Percentiles rank a stretch among this genome's conserved stretches.
Evolutionary conservation across 345 rosid species (phyloP).

Genomic region (Euphorbia lathyris): DNA sequence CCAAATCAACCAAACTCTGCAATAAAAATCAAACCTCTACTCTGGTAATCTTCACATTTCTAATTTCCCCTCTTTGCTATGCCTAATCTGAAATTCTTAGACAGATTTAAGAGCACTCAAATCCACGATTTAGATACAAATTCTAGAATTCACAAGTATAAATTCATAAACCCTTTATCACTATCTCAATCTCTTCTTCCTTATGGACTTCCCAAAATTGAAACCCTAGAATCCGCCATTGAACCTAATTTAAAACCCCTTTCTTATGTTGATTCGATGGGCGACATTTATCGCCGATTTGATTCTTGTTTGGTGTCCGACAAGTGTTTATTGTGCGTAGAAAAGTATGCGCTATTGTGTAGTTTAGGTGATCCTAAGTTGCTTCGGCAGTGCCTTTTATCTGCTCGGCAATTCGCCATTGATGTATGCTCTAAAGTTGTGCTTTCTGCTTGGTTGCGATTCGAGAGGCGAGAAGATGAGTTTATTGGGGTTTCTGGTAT

Average conservation of each 20-base stretch:
- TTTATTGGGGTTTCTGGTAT: constrained; percentile 49
- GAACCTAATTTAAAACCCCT: constrained; percentile 67
- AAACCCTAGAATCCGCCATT: constrained; percentile 69
- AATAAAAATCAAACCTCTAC: constrained; percentile 10
- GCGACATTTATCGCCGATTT: constrained; percentile 60
- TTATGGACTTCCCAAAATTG: constrained; percentile 61
- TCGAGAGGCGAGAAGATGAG: constrained; percentile 75
- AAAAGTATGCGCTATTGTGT: constrained; percentile 60
- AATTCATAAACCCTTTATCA: constrained; percentile 37
- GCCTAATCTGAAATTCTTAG: constrained; percentile 53
- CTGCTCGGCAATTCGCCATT: constrained; percentile 58
- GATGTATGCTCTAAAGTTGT: constrained; percentile 76
- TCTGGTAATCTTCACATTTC: neutral
- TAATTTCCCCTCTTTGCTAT: constrained; percentile 22
- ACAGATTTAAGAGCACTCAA: constrained; percentile 62
- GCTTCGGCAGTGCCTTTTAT: constrained; percentile 61
- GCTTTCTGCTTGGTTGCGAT: constrained; percentile 82
- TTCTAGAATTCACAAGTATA: constrained; percentile 39
- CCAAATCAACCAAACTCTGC: constrained; percentile 33
- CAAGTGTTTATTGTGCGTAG: constrained; percentile 46
- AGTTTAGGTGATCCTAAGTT: constrained; percentile 77
- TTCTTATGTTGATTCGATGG: constrained; percentile 55
- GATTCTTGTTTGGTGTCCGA: constrained; percentile 39
- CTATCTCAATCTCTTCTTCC: constrained; percentile 47
- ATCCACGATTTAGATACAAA: constrained; percentile 53